Evolutionary conservation across 371 early-diverging fungal species (phyloP).

Genomic region (Mucor sp.): DNA sequence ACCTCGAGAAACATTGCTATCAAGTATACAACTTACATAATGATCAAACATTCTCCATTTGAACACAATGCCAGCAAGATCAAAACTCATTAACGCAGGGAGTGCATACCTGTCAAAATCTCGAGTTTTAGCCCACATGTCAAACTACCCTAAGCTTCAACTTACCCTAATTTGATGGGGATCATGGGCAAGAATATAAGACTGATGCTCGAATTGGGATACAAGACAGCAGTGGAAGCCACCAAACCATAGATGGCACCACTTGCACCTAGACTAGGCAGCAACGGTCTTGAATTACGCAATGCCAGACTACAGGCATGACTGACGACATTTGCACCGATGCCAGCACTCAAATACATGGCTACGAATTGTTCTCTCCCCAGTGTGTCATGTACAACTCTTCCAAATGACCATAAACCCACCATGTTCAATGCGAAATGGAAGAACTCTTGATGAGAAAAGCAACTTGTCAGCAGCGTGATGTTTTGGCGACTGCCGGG

Average conservation of each 20-base stretch:
- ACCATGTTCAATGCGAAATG: constrained; percentile 75
- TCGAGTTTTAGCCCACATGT: background rate
- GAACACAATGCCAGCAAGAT: constrained; percentile 60
- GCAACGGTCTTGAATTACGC: constrained; percentile 45
- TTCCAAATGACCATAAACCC: constrained; percentile 66
- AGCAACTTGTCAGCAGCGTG: constrained; percentile 71
- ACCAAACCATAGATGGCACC: constrained; percentile 77
- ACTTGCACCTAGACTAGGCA: constrained; percentile 78
- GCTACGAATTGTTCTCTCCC: constrained; percentile 77
- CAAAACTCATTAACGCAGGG: constrained; percentile 63
- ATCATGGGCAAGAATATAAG: constrained; percentile 77
- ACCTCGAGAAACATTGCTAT: background rate
- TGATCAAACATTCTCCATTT: constrained; percentile 72
- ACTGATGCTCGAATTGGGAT: constrained; percentile 64
- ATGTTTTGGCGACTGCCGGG: constrained; percentile 60
- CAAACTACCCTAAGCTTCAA: background rate
- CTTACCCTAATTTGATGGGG: constrained; percentile 62
- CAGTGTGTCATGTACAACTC: constrained; percentile 44
- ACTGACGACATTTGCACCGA: constrained; percentile 63
- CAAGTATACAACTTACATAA: constrained; percentile 52
- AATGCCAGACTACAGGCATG: constrained; percentile 57
- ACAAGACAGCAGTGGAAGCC: constrained; percentile 55
- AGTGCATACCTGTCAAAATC: constrained; percentile 39
- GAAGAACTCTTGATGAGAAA: constrained; percentile 66
- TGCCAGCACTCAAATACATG: constrained; percentile 70